Evolutionary conservation across 768 basidiomycete species (phyloP).

Genomic region (Rubroboletus pulcherrimus): DNA sequence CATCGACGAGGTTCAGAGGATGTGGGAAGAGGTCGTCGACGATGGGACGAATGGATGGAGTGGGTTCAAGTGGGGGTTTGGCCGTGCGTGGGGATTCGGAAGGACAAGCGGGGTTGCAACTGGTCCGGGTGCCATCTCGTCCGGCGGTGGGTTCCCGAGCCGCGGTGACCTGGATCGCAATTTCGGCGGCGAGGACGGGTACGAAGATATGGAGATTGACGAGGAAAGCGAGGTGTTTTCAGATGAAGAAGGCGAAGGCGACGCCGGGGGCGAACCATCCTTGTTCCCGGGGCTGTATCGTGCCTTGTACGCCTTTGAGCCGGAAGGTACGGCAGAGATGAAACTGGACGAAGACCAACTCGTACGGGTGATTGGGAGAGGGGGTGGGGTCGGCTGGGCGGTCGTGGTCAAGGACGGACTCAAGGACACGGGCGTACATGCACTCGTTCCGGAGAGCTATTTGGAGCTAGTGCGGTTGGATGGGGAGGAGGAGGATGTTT

Average conservation of each 20-base stretch:
- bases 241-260: constrained; percentile 21
- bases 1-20: neutral
- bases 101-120: neutral
- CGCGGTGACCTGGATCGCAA: constrained; percentile 46
- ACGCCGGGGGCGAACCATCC: constrained; percentile 28
- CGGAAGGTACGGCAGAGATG: constrained; percentile 84
- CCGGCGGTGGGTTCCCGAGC: constrained; percentile 30
- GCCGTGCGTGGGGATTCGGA: constrained; percentile 36
- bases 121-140: constrained; percentile 1
- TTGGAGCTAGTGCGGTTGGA: constrained; percentile 51
- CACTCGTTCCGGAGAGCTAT: constrained; percentile 78
- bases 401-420: constrained; percentile 50
- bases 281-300: constrained; percentile 71
- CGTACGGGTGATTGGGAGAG: constrained; percentile 67
- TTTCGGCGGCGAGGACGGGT: constrained; percentile 36
- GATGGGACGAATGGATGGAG: constrained; percentile 31
- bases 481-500: constrained; percentile 16
- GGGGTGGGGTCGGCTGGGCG: constrained; percentile 80
- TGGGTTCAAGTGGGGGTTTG: constrained; percentile 41
- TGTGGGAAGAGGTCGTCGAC: constrained; percentile 28
- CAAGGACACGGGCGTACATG: constrained; percentile 46
- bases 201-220: constrained; percentile 22
- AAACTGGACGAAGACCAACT: constrained; percentile 71
- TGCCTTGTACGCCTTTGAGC: constrained; percentile 74
- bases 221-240: constrained; percentile 34